phyloP scores from a whole-genome alignment of 177 flowering plant species.

The Telopea speciosissima region DNA sequence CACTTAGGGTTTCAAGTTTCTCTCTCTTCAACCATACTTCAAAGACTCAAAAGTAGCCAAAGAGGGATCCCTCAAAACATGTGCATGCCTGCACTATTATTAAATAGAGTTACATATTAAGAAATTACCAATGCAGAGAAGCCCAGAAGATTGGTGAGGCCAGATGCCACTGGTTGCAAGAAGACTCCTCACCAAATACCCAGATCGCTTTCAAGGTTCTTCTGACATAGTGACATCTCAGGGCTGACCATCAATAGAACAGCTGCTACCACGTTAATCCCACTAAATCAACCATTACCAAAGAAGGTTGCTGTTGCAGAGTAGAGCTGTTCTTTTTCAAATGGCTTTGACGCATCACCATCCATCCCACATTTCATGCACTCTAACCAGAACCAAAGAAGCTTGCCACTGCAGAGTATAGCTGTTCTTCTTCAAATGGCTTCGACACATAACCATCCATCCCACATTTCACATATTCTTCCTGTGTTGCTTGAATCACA shows the following conservation, averaged over 20 bases:
- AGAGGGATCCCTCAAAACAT: no score
- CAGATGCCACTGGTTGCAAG: neutral
- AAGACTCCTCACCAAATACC: neutral
- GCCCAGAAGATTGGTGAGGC: constrained; percentile 1
- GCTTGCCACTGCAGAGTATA: constrained; percentile 59
- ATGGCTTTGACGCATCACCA: constrained; percentile 83
- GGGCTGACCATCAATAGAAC: constrained; percentile 9
- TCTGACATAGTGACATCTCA: constrained; percentile 4
- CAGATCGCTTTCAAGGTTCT: neutral
- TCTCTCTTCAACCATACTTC: no score
- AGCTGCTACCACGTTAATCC: constrained; percentile 1
- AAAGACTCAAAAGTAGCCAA: no score
- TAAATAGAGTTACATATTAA: no score
- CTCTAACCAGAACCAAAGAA: constrained; percentile 56
- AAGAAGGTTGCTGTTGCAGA: constrained; percentile 62
- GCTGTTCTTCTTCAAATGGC: constrained; percentile 80
- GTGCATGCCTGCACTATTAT: neutral
- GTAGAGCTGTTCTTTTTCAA: constrained; percentile 78
- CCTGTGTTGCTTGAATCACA: constrained; percentile 72
- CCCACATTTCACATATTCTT: constrained; percentile 60
- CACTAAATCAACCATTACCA: constrained; percentile 31
- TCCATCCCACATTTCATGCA: constrained; percentile 84
- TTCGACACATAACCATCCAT: constrained; percentile 93
- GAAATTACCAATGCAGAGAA: constrained; percentile 7
- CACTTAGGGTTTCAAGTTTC: no score